Evolutionary conservation across 371 early-diverging fungal genomes (phyloP).

Genomic region (Apophysomyces ossiformis): DNA sequence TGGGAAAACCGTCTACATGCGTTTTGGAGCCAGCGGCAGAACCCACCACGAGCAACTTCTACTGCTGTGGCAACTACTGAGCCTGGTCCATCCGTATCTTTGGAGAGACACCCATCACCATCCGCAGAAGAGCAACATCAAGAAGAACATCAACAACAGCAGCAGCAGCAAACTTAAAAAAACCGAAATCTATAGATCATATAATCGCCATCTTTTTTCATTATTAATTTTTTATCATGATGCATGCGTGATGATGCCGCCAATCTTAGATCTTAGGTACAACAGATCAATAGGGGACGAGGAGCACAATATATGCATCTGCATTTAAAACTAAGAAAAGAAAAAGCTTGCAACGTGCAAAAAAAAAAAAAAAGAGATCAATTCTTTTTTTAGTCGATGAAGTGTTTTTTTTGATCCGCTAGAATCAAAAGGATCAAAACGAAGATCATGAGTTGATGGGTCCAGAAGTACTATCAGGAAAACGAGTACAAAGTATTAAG

Average conservation of each 20-base stretch:
- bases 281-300: background rate
- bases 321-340: background rate
- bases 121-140: too few species aligned
- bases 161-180: too few species aligned
- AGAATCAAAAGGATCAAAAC: too few species aligned
- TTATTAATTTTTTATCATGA: background rate
- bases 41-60: background rate
- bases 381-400: too few species aligned
- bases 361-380: background rate
- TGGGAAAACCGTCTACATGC: slow-evolving; percentile 21
- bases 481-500: too few species aligned
- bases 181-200: too few species aligned
- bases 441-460: too few species aligned
- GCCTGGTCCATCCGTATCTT: background rate
- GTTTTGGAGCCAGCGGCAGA: slow-evolving; percentile 26
- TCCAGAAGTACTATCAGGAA: too few species aligned
- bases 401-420: too few species aligned
- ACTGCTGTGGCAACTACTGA: background rate
- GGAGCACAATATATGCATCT: background rate
- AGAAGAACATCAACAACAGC: too few species aligned
- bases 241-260: background rate
- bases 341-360: background rate
- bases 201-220: background rate
- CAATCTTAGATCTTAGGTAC: background rate
- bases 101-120: too few species aligned